Base-by-base conservation (phyloP, 805 yeast genomes). In the Saturnispora hagleri region DNA sequence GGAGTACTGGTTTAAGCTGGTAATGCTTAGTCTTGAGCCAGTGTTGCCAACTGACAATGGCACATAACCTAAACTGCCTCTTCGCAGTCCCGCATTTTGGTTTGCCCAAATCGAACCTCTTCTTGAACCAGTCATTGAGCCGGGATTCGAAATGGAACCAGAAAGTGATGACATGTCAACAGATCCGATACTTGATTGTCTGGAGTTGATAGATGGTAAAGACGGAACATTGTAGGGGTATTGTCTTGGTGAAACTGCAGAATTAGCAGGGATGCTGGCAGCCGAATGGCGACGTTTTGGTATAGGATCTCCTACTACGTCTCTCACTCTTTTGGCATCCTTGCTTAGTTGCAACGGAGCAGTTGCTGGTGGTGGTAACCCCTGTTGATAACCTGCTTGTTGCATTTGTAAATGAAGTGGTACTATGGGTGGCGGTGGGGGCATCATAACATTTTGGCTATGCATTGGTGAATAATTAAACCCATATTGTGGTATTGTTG, bases 281-380 rank as follows among this genome's bases (percentile, higher is more conserved):
- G 66, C 68, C 9, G 69, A 66, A 49, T 65, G 69, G 51, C 69
- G 61, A 43, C 69, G 60, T 10, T 52, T 48, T 4, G 55, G 44
- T 13, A 41, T 18, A 2, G 58, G 52, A n/a, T 64, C 68, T 26
- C 62, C 65, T 35, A 56, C 44, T 8, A 60, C 44, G 43, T 61
- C 65, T 38, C 68, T 53, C 52, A 64, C 63, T 40, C 69, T 46
- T 27, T 60, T 34, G 0, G 61, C 55, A 47, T 13, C 17, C 7
- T 38, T 38, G 13, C 24, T 38, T 18, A 18, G n/a, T 38, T 38
- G 42, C 13, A 17, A n/a, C 22, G 43, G 33, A 15, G 38, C 36
- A 20, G 40, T n/a, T 13, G 12, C 31, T 12, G 51, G 26, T 31
- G 47, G 17, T 24, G 45, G 48, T 18, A 26, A 38, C 9, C 51